Base-by-base conservation (phyloP, 2,329 filamentous ascomycete species). In the Paramyrothecium sp. region DNA sequence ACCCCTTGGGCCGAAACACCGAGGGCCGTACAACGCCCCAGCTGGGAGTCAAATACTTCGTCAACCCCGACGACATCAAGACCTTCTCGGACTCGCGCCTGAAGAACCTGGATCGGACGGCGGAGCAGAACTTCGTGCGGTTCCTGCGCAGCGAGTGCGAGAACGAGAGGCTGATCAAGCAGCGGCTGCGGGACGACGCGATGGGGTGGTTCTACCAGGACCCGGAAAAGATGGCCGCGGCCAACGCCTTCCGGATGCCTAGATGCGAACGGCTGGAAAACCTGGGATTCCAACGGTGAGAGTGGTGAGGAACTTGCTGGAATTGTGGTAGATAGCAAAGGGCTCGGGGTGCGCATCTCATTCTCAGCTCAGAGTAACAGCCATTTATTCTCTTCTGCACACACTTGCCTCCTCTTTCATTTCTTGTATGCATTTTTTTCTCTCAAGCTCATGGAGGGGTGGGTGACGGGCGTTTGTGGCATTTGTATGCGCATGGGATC, bases 121-220 rank as follows among this genome's bases (percentile, higher is more conserved):
- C 92, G 51, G 94, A 98, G 71, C 75, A 83, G 3, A 84, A 85
- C 44, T 91, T 90, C 61, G 78, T 97, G 46, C 81, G 85, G 53
- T 80, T 81, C 38, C 74, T 97, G 54, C 84, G 83, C 52, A 78
- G 81, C 57, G 82, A 89, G 68, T 99, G 95, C 75, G 89, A 94
- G 61, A 79, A 79, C 56, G 93, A 99, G 76, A 77, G 85, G 60
- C 75, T 82, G 51, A 78, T 83, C 54, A 83, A 88, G 72, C 82
- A 87, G 68, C 81, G 86, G 61, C 78, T 92, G 73, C 79, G 87
- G 60, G 87, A 96, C 61, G 88, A 91, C 51, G 92, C 93, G 0
- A 86, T 90, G 65, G 93, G 93, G 3, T 97, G 92, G 89, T 92
- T 97, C 69, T 92, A 86, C 72, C 85, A 87, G 56, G 92, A 97